These are phyloP conservation scores for Irpex sp. DNA, from an alignment of 1,284 basidiomycete genomes.

Conservation along the genomic window DNA sequence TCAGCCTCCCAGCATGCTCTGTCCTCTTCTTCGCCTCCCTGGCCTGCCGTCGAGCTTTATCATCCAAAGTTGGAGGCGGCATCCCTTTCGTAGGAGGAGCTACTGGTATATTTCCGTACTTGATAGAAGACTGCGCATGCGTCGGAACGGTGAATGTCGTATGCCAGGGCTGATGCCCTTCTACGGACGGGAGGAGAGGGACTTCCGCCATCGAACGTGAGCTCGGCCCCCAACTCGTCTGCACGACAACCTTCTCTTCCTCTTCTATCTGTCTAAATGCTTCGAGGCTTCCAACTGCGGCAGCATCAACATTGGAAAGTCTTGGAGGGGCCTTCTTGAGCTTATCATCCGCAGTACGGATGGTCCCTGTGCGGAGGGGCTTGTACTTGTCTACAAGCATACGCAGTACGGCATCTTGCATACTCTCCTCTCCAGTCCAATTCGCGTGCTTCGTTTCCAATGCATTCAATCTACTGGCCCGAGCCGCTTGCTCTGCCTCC, in stretches of 20 bases:
- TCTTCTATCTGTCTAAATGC: conserved; percentile 1
- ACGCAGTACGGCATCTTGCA: conserved; percentile 71
- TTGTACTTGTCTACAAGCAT: conserved; percentile 89
- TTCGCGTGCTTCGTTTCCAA: conserved; percentile 48
- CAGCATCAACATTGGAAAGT: conserved; percentile 16
- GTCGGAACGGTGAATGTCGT: conserved; percentile 62
- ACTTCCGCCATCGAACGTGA: conserved; percentile 21
- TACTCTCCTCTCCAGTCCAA: conserved; percentile 77
- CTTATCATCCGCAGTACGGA: conserved; percentile 72
- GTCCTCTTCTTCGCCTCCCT: conserved; percentile 50
- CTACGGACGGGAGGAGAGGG: conserved; percentile 48
- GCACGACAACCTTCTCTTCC: conserved; percentile 4
- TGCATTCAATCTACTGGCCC: conserved; percentile 25
- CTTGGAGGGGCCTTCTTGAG: conserved; percentile 48
- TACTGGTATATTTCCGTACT: conserved; percentile 42
- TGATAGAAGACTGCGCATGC: conserved; percentile 49
- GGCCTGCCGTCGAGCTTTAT: conserved; percentile 47
- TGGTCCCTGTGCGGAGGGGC: conserved; percentile 62
- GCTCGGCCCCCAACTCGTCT: conserved; percentile 9
- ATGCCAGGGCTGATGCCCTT: conserved; percentile 66
- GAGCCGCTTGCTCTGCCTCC: conserved; percentile 27
- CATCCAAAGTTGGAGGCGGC: conserved; percentile 38
- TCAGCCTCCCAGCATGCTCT: conserved; percentile 54
- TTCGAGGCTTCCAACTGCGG: not conserved
- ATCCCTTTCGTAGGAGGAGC: conserved; percentile 20